A percentile compares a stretch with the other conserved stretches of the same genome.
Evolutionary conservation across 2,329 filamentous ascomycete species (phyloP).

Genomic region (Tolypocladium tropicale): DNA sequence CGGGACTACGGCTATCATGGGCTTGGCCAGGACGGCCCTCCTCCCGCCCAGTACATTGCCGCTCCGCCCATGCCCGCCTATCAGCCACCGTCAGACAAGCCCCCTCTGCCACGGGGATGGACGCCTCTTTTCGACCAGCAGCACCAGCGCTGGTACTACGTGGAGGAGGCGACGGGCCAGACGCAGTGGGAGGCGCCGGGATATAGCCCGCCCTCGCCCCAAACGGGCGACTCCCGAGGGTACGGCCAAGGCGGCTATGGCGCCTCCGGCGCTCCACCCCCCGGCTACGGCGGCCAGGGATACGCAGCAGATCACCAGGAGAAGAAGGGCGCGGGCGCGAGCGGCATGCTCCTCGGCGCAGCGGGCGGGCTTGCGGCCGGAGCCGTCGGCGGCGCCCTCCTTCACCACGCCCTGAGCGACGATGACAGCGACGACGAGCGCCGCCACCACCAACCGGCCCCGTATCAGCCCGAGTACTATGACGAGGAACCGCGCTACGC

Average conservation of each 20-base stretch:
- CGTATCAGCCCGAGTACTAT: neutral
- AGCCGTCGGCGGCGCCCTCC: conserved; percentile 45
- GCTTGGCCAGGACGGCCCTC: conserved; percentile 9
- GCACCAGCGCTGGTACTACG: conserved; percentile 54
- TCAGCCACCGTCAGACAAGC: conserved; percentile 25
- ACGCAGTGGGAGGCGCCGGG: conserved; percentile 55
- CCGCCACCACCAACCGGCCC: neutral
- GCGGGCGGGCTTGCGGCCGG: conserved; percentile 49
- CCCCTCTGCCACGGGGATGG: conserved; percentile 52
- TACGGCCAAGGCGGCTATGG: conserved; percentile 5
- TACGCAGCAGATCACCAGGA: conserved; percentile 7
- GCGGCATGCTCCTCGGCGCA: conserved; percentile 46
- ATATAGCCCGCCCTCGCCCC: conserved; percentile 13
- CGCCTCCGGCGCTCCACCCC: neutral
- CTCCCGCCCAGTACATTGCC: conserved; percentile 8
- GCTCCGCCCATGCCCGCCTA: conserved; percentile 16
- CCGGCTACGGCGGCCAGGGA: neutral
- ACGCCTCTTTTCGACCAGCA: conserved; percentile 51
- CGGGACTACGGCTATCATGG: conserved; percentile 16
- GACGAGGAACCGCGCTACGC: neutral
- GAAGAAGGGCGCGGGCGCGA: conserved; percentile 35
- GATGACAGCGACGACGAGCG: conserved; percentile 7
- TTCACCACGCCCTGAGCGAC: conserved; percentile 39
- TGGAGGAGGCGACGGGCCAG: conserved; percentile 49
- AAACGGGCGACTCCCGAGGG: conserved; percentile 12